These are phyloP conservation scores for Aquilaria malaccensis DNA, from an alignment of 345 rosid genomes.

Conservation along the genomic window DNA sequence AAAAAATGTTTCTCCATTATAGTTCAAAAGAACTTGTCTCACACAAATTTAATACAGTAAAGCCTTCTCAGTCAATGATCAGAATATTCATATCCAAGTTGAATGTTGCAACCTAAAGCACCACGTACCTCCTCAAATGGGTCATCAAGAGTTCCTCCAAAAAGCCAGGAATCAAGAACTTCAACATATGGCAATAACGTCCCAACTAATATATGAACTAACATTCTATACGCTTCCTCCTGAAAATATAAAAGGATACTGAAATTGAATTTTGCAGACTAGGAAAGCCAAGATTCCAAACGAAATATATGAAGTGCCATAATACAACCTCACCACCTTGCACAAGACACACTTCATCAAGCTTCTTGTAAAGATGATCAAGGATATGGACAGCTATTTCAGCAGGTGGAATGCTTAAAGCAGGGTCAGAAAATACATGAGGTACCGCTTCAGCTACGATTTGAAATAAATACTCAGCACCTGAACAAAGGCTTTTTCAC, in stretches of 20 bases:
- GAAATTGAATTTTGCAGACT: constrained; percentile 7
- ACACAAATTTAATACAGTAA: too few species aligned
- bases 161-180: constrained; percentile 86
- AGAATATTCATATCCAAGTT: too few species aligned
- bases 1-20: too few species aligned
- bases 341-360: constrained; percentile 78
- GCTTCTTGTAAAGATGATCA: constrained; percentile 66
- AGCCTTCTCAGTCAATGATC: too few species aligned
- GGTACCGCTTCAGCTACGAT: constrained; percentile 71
- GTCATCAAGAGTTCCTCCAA: constrained; percentile 83
- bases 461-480: constrained; percentile 64
- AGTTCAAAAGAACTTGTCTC: too few species aligned
- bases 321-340: constrained; percentile 91
- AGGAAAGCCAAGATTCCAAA: constrained; percentile 11
- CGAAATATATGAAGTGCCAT: constrained; percentile 6
- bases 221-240: constrained; percentile 78
- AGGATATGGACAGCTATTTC: constrained; percentile 63
- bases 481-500: constrained; percentile 51
- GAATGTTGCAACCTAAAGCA: too few species aligned
- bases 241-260: constrained; percentile 29
- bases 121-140: constrained; percentile 84
- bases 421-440: constrained; percentile 39
- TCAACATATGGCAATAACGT: constrained; percentile 68
- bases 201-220: constrained; percentile 74
- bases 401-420: constrained; percentile 45